Percentiles rank a stretch among this genome's conserved stretches.
Conservation (phyloP, 2,329 filamentous ascomycete genomes). For the Endoconidiophora polonica region DNA sequence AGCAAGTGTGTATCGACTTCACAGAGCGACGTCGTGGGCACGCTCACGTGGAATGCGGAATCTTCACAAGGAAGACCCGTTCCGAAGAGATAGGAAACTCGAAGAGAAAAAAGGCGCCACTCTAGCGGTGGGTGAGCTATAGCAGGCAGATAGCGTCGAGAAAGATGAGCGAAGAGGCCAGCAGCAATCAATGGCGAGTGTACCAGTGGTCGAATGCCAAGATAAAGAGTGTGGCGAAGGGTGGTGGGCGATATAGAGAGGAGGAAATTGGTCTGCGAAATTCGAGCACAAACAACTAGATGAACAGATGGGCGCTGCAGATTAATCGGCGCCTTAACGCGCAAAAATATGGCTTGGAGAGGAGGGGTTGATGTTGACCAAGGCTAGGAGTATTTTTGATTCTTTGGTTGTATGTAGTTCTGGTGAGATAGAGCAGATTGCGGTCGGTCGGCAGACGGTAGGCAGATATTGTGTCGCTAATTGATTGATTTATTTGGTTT, state of each 20-base stretch:
- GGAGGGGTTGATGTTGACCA: background rate
- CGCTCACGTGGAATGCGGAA: constrained; percentile 4
- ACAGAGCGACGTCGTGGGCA: no score
- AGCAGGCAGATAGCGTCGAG: background rate
- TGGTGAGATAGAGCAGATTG: background rate
- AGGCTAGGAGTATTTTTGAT: no score
- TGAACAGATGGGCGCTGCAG: constrained; percentile 2
- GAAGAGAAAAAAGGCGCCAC: background rate
- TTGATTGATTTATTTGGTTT: no score
- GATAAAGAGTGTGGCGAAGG: background rate
- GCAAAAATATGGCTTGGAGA: background rate
- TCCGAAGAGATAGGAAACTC: background rate
- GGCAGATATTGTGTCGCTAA: no score
- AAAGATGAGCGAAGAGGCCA: background rate
- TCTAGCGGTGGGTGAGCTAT: background rate
- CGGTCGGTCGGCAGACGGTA: background rate
- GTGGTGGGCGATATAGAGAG: background rate
- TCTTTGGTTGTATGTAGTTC: no score
- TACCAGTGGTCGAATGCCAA: background rate
- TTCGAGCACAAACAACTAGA: background rate
- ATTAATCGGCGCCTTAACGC: constrained; percentile 7
- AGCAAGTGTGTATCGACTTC: background rate
- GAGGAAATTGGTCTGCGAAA: background rate
- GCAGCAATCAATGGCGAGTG: background rate
- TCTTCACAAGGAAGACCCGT: constrained; percentile 12